Evolutionary conservation across 2,329 filamentous ascomycete genomes (phyloP).

Genomic region (Lasiodiplodia sp.): DNA sequence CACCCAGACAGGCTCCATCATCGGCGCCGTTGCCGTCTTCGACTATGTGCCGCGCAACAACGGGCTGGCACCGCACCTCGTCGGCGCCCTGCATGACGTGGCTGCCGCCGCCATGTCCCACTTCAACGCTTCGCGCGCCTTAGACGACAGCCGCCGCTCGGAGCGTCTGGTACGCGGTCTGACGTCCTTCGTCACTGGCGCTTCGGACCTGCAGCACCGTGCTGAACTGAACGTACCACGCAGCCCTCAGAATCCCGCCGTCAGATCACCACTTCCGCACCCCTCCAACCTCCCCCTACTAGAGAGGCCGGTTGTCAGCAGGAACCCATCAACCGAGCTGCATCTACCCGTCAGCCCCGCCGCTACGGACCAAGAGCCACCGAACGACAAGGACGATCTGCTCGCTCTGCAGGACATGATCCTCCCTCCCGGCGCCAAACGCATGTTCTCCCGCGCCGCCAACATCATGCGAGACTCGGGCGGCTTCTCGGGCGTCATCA

Average conservation of each 20-base stretch:
- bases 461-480: slow-evolving; percentile 42
- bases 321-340: background rate
- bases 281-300: background rate
- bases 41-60: slow-evolving; percentile 35
- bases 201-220: slow-evolving; percentile 15
- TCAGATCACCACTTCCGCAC: background rate
- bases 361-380: background rate
- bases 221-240: background rate
- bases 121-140: slow-evolving; percentile 33
- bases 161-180: slow-evolving; percentile 44
- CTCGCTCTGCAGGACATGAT: slow-evolving; percentile 39
- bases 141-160: slow-evolving; percentile 35
- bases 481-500: slow-evolving; percentile 43
- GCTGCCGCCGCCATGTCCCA: slow-evolving; percentile 37
- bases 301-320: background rate
- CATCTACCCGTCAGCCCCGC: background rate
- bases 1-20: slow-evolving; percentile 35
- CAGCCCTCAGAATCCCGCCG: background rate
- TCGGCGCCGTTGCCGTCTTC: slow-evolving; percentile 38
- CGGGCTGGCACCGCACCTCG: slow-evolving; percentile 33
- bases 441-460: slow-evolving; percentile 45
- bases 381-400: background rate
- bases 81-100: slow-evolving; percentile 41
- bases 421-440: slow-evolving; percentile 37
- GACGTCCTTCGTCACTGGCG: slow-evolving; percentile 36